Percentiles rank a stretch among this genome's conserved stretches.
phyloP scores from a whole-genome alignment of 2,329 filamentous ascomycete genomes.

The Samsoniella hepiali region DNA sequence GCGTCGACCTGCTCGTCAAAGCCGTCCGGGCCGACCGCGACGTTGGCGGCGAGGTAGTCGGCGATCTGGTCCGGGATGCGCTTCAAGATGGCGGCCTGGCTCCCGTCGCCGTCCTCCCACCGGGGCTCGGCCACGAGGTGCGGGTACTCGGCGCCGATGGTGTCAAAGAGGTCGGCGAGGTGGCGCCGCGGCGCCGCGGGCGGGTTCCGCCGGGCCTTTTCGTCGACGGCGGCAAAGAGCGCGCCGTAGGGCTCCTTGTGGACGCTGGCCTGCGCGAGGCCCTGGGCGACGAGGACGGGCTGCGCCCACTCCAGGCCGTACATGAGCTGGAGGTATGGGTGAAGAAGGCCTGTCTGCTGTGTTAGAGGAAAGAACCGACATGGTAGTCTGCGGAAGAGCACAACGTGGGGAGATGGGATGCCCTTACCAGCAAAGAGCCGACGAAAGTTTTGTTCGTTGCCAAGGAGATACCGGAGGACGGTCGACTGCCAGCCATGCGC shows the following conservation, averaged over 20 bases:
- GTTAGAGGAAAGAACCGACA: constrained; percentile 6
- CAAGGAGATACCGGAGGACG: constrained; percentile 66
- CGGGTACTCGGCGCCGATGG: constrained; percentile 49
- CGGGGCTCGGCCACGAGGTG: constrained; percentile 51
- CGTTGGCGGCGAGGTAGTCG: constrained; percentile 53
- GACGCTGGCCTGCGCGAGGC: constrained; percentile 70
- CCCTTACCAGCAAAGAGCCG: constrained; percentile 61
- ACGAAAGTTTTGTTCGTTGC: constrained; percentile 56
- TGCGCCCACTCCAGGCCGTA: constrained; percentile 82
- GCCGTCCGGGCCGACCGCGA: constrained; percentile 53
- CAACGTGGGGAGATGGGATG: background rate
- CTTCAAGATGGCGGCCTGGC: constrained; percentile 60
- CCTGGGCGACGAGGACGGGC: constrained; percentile 77
- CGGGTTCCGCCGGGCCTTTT: constrained; percentile 32
- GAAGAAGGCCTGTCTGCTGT: constrained; percentile 57
- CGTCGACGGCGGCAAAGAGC: constrained; percentile 55
- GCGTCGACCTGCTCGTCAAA: constrained; percentile 52
- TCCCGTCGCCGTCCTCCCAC: constrained; percentile 60
- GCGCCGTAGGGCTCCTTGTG: constrained; percentile 56
- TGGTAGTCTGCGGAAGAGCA: background rate
- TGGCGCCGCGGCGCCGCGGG: constrained; percentile 23
- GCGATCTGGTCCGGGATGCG: constrained; percentile 64
- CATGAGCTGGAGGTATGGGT: constrained; percentile 81
- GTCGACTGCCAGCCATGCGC: constrained; percentile 56
- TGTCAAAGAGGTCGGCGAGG: constrained; percentile 60